Conservation (phyloP, 768 basidiomycete species). For the Naganishia friedmannii region DNA sequence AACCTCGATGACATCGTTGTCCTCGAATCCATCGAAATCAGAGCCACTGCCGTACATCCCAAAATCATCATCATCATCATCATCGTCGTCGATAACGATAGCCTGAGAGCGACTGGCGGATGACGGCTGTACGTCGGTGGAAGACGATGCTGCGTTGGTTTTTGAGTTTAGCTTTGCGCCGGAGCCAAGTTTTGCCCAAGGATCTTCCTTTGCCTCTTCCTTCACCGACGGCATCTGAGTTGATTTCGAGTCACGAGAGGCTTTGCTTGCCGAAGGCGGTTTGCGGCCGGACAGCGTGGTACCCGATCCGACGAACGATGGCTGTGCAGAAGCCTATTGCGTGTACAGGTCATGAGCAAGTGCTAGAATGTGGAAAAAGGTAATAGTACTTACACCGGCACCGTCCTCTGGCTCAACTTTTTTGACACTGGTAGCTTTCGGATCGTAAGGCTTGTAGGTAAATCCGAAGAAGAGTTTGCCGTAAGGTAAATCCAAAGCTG, state of each 20-base stretch:
- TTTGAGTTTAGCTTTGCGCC: slow-evolving; percentile 50
- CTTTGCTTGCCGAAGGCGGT: slow-evolving; percentile 40
- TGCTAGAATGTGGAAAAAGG: slow-evolving; percentile 21
- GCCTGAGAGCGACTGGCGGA: slow-evolving; percentile 10
- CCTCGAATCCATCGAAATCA: slow-evolving; percentile 31
- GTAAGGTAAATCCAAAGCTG: slow-evolving; percentile 81
- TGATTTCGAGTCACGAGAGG: slow-evolving; percentile 50
- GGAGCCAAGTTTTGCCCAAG: slow-evolving; percentile 53
- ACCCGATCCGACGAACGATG: slow-evolving; percentile 65
- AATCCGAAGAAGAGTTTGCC: slow-evolving; percentile 98
- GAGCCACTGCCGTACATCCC: slow-evolving; percentile 32
- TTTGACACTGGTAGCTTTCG: slow-evolving; percentile 43
- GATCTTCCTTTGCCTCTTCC: slow-evolving; percentile 52
- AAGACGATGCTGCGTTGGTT: slow-evolving; percentile 50
- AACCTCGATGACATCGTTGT: slow-evolving; percentile 29
- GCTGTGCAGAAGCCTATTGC: slow-evolving; percentile 36
- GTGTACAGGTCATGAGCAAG: slow-evolving; percentile 54
- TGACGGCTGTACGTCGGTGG: not conserved
- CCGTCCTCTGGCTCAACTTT: slow-evolving; percentile 34
- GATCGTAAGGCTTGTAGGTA: slow-evolving; percentile 62
- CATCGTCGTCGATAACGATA: slow-evolving; percentile 36
- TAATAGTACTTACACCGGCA: slow-evolving; percentile 47
- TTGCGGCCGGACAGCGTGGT: slow-evolving; percentile 64
- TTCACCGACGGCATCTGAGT: slow-evolving; percentile 58
- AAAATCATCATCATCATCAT: slow-evolving; percentile 27